Evolutionary conservation across 2,329 filamentous ascomycete genomes (phyloP).

Genomic region (Trichoderma citrinoviride): DNA sequence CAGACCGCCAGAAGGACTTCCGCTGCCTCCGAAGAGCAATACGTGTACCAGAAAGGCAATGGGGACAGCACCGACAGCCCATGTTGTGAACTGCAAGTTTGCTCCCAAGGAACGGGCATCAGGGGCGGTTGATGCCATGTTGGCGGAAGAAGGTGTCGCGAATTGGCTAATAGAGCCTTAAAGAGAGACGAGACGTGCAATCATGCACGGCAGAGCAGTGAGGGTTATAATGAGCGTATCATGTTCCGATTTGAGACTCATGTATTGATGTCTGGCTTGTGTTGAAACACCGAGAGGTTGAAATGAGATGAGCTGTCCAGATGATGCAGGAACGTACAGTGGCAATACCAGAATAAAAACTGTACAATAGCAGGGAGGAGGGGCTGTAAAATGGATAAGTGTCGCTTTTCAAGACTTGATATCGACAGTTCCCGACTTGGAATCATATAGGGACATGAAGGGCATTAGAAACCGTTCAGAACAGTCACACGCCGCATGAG

Average conservation of each 20-base stretch:
- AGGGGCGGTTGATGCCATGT: constrained; percentile 18
- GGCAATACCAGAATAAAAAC: not conserved
- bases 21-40: not conserved
- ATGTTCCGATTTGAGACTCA: not conserved
- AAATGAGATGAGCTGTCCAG: constrained; percentile 22
- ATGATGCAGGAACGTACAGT: constrained; percentile 10
- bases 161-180: not conserved
- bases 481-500: too few species aligned
- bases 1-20: not conserved
- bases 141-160: not conserved
- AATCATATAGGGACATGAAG: too few species aligned
- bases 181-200: too few species aligned
- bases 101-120: not conserved
- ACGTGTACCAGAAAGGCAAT: constrained; percentile 16
- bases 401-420: too few species aligned
- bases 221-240: not conserved
- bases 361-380: not conserved
- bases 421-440: too few species aligned
- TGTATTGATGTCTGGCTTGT: not conserved
- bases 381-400: not conserved
- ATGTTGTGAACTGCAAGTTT: constrained; percentile 9
- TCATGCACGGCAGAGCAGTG: not conserved
- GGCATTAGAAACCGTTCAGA: too few species aligned
- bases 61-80: constrained; percentile 17
- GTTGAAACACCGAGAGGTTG: not conserved